Evolutionary conservation across 306 rosid species (phyloP).

Genomic region (Vigna hirtella): DNA sequence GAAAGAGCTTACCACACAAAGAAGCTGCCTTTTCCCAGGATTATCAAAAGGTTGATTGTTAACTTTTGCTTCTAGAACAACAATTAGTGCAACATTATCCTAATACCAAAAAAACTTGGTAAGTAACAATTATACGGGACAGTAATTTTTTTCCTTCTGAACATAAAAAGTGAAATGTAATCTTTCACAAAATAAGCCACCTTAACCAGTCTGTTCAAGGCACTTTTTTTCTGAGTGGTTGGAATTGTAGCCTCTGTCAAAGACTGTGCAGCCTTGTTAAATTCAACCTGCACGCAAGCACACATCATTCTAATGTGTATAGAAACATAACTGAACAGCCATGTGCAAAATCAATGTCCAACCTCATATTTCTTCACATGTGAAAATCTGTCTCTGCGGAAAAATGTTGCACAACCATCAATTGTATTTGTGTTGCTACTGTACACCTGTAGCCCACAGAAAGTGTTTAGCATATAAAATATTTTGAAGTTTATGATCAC

Average conservation of each 20-base stretch:
- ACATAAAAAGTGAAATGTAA: slow-evolving; percentile 14
- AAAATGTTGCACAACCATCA: slow-evolving; percentile 99
- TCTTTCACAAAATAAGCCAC: slow-evolving; percentile 50
- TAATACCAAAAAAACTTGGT: slow-evolving; percentile 46
- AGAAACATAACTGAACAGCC: slow-evolving; percentile 17
- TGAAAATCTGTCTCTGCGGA: slow-evolving; percentile 94
- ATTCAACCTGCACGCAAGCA: slow-evolving; percentile 83
- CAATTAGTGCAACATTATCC: slow-evolving; percentile 98
- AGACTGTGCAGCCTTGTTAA: slow-evolving; percentile 97
- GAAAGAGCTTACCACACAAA: slow-evolving; percentile 85
- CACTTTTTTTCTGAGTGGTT: slow-evolving; percentile 85
- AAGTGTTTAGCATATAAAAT: slow-evolving; percentile 28
- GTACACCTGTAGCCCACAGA: slow-evolving; percentile 61
- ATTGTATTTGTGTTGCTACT: slow-evolving; percentile 65
- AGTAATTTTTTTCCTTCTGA: background rate
- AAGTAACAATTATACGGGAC: slow-evolving; percentile 21
- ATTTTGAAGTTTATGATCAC: slow-evolving; percentile 10
- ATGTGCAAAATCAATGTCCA: slow-evolving; percentile 36
- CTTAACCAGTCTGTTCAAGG: slow-evolving; percentile 90
- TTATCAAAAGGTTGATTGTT: slow-evolving; percentile 77
- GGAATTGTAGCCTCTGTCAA: slow-evolving; percentile 90
- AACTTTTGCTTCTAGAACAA: slow-evolving; percentile 94
- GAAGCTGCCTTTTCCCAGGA: slow-evolving; percentile 93
- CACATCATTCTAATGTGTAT: slow-evolving; percentile 26
- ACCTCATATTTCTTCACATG: slow-evolving; percentile 99